Evolutionary conservation across 1,139 yeast species (phyloP).

Genomic region (Pichia sp.): DNA sequence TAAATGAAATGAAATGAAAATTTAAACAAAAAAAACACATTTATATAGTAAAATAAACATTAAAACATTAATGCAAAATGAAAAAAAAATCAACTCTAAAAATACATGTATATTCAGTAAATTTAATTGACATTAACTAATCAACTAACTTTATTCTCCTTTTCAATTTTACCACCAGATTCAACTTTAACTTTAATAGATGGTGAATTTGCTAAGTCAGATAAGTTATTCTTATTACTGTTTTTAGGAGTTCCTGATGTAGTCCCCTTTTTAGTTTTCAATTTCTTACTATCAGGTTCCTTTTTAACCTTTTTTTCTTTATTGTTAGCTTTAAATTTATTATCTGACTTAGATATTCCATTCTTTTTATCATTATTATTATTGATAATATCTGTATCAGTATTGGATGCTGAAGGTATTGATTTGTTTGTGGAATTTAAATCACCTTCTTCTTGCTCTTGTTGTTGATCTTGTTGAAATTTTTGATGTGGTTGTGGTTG

Average conservation of each 20-base stretch:
- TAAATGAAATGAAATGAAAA: not conserved
- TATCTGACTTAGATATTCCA: not conserved
- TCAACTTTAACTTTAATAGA: conserved; percentile 9
- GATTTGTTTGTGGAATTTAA: not conserved
- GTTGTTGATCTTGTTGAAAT: not conserved
- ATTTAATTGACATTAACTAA: not conserved
- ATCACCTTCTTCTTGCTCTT: not conserved
- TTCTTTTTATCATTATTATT: not conserved
- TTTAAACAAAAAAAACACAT: not conserved
- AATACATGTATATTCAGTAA: not conserved
- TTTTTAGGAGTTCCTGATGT: conserved; percentile 5
- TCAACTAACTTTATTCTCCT: conserved; percentile 7
- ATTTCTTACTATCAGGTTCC: conserved; percentile 9
- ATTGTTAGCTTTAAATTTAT: too few species aligned
- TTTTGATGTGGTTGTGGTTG: not conserved
- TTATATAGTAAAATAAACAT: not conserved
- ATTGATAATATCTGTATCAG: not conserved
- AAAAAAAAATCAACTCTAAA: conserved; percentile 1
- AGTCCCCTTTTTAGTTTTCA: not conserved
- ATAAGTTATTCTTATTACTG: conserved; percentile 6
- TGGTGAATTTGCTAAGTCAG: conserved; percentile 8
- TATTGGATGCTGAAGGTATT: not conserved
- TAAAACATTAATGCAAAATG: not conserved
- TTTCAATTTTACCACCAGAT: conserved; percentile 7
- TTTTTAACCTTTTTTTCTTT: conserved; percentile 12